phyloP scores from a whole-genome alignment of 2,329 filamentous ascomycete species.

The Peltaster fructicola region DNA sequence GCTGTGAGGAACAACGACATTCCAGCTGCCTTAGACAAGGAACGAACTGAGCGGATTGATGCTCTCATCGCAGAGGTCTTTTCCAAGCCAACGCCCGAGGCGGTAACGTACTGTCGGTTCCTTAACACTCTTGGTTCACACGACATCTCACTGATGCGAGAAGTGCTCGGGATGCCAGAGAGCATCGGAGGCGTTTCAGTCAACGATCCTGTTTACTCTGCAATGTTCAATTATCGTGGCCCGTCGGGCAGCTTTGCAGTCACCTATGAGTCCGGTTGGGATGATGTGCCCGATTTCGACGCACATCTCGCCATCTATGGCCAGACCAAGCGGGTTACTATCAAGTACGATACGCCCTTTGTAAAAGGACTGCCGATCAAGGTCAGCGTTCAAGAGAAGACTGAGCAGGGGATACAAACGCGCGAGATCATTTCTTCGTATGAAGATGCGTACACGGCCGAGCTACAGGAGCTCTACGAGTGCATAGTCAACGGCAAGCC shows the following conservation, averaged over 20 bases:
- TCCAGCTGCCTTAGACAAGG: constrained; percentile 10
- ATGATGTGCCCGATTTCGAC: constrained; percentile 35
- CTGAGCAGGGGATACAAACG: constrained; percentile 16
- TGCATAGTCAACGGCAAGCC: constrained; percentile 21
- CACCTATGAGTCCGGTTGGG: constrained; percentile 40
- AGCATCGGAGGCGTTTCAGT: constrained; percentile 27
- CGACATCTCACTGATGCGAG: constrained; percentile 37
- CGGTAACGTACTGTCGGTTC: constrained; percentile 23
- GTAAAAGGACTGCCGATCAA: constrained; percentile 37
- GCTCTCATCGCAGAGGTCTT: constrained; percentile 20
- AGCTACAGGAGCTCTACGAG: constrained; percentile 25
- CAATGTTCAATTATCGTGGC: constrained; percentile 28
- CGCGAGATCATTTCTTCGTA: constrained; percentile 26
- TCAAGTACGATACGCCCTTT: constrained; percentile 40
- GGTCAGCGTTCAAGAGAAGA: constrained; percentile 29
- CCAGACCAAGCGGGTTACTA: constrained; percentile 33
- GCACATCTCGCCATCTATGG: constrained; percentile 37
- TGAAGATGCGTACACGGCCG: constrained; percentile 28
- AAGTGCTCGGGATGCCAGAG: constrained; percentile 33
- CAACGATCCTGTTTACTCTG: constrained; percentile 19
- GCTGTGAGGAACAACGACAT: constrained; percentile 28
- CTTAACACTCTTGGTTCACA: constrained; percentile 35
- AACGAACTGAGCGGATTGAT: constrained; percentile 11
- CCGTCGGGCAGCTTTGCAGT: constrained; percentile 27
- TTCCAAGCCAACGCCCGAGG: constrained; percentile 14